Base-by-base conservation (phyloP, 139 green algal genomes). In the Picochlorum sp. region DNA sequence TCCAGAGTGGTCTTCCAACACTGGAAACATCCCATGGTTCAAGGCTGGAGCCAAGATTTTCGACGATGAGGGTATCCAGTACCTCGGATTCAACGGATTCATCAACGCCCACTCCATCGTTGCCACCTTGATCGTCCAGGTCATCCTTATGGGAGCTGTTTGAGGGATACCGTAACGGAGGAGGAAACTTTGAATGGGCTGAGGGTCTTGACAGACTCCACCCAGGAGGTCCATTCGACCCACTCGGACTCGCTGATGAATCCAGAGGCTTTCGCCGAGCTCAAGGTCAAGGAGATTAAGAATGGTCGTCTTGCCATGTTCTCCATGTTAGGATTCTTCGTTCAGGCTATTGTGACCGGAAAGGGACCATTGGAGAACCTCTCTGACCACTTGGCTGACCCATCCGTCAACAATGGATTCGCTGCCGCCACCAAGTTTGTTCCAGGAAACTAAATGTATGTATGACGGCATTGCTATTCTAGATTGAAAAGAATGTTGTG, bases 231-330 rank as follows among this genome's bases (percentile, higher is more conserved):
- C 41, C 58, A 58, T 89, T 90, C 65, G 90, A 97, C 86, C 90
- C 90, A 71, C 77, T 96, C 69, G 88, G 88, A 64, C 85, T 96
- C 72, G 90, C 90, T 82, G 90, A 96, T 79, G 90, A 96, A 96
- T 87, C 90, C 90, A 62, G 88, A 94, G 73, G 86, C 86, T 70
- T 83, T 95, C 47, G 83, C 88, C 61, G 86, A 94, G 83, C 84
- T 92, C 38, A 86, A 84, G 80, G 80, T 91, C 13, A 94, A 94
- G 83, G 86, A 94, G 82, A 85, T 92, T 77, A 90, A 89, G 76
- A 92, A 93, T 68, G 86, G 86, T 38, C 79, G 87, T 41, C 81
- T 96, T 13, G 86, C 89, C 45, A 95, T 94, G 88, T 86, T 96
- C 68, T 85, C 86, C 45, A 87, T 85, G 76, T 68, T 90, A n/a